Base-by-base conservation (phyloP, 1,284 basidiomycete genomes). In the Apiotrichum mycotoxinovorans region DNA sequence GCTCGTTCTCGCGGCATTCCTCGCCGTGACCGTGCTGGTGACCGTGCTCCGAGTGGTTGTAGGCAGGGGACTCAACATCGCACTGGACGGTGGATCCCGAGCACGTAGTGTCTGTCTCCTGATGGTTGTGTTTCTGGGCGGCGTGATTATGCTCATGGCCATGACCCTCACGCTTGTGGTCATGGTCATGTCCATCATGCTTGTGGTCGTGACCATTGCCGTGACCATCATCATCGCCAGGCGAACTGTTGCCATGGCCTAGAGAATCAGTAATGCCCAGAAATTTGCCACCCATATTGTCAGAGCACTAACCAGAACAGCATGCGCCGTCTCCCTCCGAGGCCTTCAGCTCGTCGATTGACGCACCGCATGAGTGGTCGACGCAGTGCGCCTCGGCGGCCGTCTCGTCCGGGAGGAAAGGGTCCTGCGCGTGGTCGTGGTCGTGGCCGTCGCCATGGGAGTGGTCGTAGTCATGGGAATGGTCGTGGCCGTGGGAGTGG, bases 291-390 rank as follows among this genome's bases (percentile, higher is more conserved):
- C 18, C 15, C 15, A 18, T 18, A n/a, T 8, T 3, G 15, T 15
- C 37, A 38, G 8, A 4, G 35, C 3, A 38, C 25, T 15, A 15
- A 45, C 26, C 26, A 7, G 26, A 26, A 23, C 43, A 45, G 26
- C 26, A 45, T 17, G n/a, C 23, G 17, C 17, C 43, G 18, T n/a
- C 15, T 2, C 11, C 45, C n/a, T 22, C 30, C 7, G 5, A 5
- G 30, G 30, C 30, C 8, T 18, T 46, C 11, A 22, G 26, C 10
- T 46, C 45, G 7, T 33, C 45, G 11, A 33, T 5, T 18, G 45
- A 34, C n/a, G 45, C 45, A 11, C n/a, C 30, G 30, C 45, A 46
- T 30, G 45, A 22, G 45, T 46, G 45, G 45, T 46, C 45, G 17
- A n/a, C n/a, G 45, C 45, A 46, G 48, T 50, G 26, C 11, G 35